Evolutionary conservation across 306 rosid genomes (phyloP).

Genomic region (Dryas drummondii): DNA sequence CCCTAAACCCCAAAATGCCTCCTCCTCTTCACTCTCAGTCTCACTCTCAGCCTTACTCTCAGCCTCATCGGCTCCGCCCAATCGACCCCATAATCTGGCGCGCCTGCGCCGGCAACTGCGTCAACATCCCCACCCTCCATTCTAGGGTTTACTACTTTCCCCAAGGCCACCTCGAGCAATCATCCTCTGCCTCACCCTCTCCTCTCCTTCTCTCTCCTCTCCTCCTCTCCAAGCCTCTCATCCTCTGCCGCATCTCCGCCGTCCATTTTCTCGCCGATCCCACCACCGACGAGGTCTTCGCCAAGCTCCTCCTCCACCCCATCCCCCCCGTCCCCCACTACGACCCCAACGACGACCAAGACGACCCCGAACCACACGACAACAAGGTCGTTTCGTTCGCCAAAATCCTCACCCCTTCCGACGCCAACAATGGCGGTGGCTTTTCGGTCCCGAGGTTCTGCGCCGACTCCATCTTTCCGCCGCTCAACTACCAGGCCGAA

Average conservation of each 20-base stretch:
- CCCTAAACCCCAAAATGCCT: slow-evolving; percentile 27
- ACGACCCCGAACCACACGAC: neutral
- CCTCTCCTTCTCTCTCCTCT: slow-evolving; percentile 37
- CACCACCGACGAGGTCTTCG: slow-evolving; percentile 59
- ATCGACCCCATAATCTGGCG: slow-evolving; percentile 57
- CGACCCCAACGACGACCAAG: neutral
- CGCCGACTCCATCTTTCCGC: slow-evolving; percentile 68
- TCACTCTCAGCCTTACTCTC: neutral
- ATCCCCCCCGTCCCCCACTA: neutral
- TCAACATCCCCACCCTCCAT: slow-evolving; percentile 43
- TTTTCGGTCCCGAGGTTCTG: slow-evolving; percentile 78
- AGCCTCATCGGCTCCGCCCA: slow-evolving; percentile 15
- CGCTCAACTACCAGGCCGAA: slow-evolving; percentile 45
- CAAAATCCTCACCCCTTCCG: slow-evolving; percentile 71
- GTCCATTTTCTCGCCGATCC: slow-evolving; percentile 52
- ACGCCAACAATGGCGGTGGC: slow-evolving; percentile 86
- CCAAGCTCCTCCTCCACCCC: slow-evolving; percentile 55
- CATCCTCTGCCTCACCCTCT: slow-evolving; percentile 30
- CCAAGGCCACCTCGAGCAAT: slow-evolving; percentile 70
- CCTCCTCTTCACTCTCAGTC: slow-evolving; percentile 4
- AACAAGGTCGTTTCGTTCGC: slow-evolving; percentile 43
- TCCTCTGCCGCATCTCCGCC: slow-evolving; percentile 39
- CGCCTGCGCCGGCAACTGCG: slow-evolving; percentile 54
- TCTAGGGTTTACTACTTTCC: slow-evolving; percentile 87
- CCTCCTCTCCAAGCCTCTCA: slow-evolving; percentile 31